A percentile compares a stretch with the other conserved stretches of the same genome.
Evolutionary conservation across 148 eudicot species (phyloP).

Genomic region (Chenopodium suecicum): DNA sequence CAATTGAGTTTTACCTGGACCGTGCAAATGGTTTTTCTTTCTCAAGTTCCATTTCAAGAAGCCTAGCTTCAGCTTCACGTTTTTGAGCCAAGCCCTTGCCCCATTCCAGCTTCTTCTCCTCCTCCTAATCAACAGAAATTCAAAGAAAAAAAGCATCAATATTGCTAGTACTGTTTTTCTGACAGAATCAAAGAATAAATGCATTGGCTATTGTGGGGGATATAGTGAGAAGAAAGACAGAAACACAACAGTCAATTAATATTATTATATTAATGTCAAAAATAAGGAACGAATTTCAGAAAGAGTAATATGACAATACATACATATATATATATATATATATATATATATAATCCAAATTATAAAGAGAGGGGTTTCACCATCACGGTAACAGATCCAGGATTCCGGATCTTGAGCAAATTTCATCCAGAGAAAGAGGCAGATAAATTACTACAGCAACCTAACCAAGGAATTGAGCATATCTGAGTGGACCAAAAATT

Average conservation of each 20-base stretch:
- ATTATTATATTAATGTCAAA: no score
- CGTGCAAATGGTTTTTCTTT: conserved; percentile 94
- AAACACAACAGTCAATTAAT: background rate
- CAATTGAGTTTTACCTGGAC: conserved; percentile 53
- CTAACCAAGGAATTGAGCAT: background rate
- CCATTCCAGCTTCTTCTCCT: conserved; percentile 96
- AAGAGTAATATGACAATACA: background rate
- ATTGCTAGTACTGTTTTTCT: background rate
- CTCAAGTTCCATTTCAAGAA: conserved; percentile 69
- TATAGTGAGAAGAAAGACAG: background rate
- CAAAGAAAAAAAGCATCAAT: background rate
- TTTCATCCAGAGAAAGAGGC: background rate
- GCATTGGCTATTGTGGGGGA: background rate
- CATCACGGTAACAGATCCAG: background rate
- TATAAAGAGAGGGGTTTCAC: background rate
- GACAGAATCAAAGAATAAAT: background rate
- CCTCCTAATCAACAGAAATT: conserved; percentile 46
- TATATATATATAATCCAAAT: background rate
- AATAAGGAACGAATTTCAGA: background rate
- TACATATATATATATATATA: no score
- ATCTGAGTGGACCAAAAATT: background rate
- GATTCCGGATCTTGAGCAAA: background rate
- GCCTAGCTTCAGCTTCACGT: conserved; percentile 81
- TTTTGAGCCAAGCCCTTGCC: conserved; percentile 99
- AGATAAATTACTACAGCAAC: background rate